A percentile compares a stretch with the other conserved stretches of the same genome.
phyloP scores from a whole-genome alignment of 177 flowering plant genomes.

The Vitis hybrid region DNA sequence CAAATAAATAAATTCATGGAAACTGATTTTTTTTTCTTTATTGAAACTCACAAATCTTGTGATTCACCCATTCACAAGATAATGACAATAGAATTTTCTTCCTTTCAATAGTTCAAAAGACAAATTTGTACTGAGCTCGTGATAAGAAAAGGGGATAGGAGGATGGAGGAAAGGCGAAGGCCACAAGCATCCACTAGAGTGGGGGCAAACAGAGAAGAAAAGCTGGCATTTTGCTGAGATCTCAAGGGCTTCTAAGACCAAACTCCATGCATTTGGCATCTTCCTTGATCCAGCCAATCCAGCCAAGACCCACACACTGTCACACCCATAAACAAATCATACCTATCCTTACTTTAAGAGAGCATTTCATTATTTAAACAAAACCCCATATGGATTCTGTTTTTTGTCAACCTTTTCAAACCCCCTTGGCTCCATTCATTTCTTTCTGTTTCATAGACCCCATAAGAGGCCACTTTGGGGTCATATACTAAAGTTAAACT shows the following conservation, averaged over 20 bases:
- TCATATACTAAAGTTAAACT: too few relatives aligned
- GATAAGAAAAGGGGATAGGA: neutral
- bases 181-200: too few relatives aligned
- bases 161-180: neutral
- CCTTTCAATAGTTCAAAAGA: too few relatives aligned
- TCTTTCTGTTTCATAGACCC: too few relatives aligned
- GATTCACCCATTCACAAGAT: too few relatives aligned
- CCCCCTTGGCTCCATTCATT: too few relatives aligned
- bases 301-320: conserved; percentile 13
- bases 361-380: neutral
- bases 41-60: too few relatives aligned
- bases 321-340: conserved; percentile 8
- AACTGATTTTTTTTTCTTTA: too few relatives aligned
- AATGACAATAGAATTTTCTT: too few relatives aligned
- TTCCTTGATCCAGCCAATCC: conserved; percentile 9
- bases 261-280: conserved; percentile 13
- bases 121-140: neutral
- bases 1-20: too few relatives aligned
- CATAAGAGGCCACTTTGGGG: too few relatives aligned
- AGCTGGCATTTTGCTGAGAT: conserved; percentile 15
- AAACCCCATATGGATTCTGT: neutral
- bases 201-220: neutral
- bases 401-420: conserved; percentile 10
- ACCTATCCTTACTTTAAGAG: conserved; percentile 1
- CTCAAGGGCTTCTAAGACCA: neutral